These are phyloP conservation scores for Erythrobasidium hasegawianum DNA, from an alignment of 1,284 basidiomycete species.

Conservation along the genomic window DNA sequence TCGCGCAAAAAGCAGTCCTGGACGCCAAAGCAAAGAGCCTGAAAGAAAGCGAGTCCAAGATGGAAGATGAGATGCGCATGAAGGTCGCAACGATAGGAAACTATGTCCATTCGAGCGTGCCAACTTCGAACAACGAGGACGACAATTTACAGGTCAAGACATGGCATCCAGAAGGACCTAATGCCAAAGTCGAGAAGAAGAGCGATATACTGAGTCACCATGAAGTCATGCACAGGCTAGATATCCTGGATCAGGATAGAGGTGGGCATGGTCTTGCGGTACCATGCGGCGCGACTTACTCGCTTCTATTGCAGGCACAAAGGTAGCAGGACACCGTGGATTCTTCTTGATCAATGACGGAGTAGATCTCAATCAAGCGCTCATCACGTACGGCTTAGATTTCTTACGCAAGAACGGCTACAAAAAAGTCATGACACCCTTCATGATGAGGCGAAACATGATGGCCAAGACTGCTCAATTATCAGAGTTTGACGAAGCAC, in stretches of 20 bases:
- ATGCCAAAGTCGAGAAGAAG: constrained; percentile 55
- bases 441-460: constrained; percentile 96
- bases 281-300: background rate
- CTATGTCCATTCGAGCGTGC: constrained; percentile 80
- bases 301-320: constrained; percentile 61
- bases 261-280: constrained; percentile 58
- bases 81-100: constrained; percentile 85
- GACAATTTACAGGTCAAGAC: constrained; percentile 71
- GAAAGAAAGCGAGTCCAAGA: constrained; percentile 70
- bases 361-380: constrained; percentile 92
- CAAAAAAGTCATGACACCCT: constrained; percentile 95
- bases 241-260: constrained; percentile 93
- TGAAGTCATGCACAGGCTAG: constrained; percentile 87
- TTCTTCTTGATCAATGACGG: constrained; percentile 95
- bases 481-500: constrained; percentile 95
- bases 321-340: constrained; percentile 90
- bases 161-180: constrained; percentile 81
- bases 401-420: constrained; percentile 78
- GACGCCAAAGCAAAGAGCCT: constrained; percentile 74
- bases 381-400: constrained; percentile 92
- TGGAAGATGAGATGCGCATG: constrained; percentile 71
- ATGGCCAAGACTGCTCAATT: constrained; percentile 98
- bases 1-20: constrained; percentile 71
- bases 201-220: constrained; percentile 85
- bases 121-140: constrained; percentile 88